These are phyloP conservation scores for Ustilago hordei DNA, from an alignment of 1,284 basidiomycete species.

Conservation along the genomic window DNA sequence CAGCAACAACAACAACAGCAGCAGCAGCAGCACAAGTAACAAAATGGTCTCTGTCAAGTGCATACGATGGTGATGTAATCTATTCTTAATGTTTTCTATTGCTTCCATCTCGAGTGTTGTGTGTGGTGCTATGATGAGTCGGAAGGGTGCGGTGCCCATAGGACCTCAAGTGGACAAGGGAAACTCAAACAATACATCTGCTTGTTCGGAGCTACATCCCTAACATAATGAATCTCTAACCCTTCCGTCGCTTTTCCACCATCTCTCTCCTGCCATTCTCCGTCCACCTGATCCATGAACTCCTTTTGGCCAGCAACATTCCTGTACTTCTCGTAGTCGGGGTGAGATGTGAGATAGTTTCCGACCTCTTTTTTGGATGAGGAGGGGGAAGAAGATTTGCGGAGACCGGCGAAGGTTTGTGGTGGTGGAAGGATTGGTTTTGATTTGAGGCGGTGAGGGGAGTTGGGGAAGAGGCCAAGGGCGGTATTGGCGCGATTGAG, in stretches of 20 bases:
- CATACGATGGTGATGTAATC: neutral
- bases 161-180: slow-evolving; percentile 76
- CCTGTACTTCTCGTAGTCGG: slow-evolving; percentile 18
- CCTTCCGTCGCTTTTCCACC: slow-evolving; percentile 1
- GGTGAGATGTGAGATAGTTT: slow-evolving; percentile 30
- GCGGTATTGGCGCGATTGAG: slow-evolving; percentile 55
- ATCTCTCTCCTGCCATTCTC: slow-evolving; percentile 17
- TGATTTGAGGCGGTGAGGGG: slow-evolving; percentile 9
- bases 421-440: slow-evolving; percentile 33
- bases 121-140: neutral
- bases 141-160: slow-evolving; percentile 23
- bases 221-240: slow-evolving; percentile 79
- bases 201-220: slow-evolving; percentile 94
- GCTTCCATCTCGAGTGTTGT: neutral
- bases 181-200: slow-evolving; percentile 99
- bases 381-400: slow-evolving; percentile 14
- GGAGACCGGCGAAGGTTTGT: slow-evolving; percentile 34
- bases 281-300: slow-evolving; percentile 11
- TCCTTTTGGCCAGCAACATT: neutral
- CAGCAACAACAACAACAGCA: neutral
- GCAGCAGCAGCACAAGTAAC: neutral
- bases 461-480: slow-evolving; percentile 25
- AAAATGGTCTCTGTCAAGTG: neutral
- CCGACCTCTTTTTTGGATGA: neutral
- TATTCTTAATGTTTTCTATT: neutral